phyloP scores from a whole-genome alignment of 768 basidiomycete species.

The Daedaleopsis nitida region DNA sequence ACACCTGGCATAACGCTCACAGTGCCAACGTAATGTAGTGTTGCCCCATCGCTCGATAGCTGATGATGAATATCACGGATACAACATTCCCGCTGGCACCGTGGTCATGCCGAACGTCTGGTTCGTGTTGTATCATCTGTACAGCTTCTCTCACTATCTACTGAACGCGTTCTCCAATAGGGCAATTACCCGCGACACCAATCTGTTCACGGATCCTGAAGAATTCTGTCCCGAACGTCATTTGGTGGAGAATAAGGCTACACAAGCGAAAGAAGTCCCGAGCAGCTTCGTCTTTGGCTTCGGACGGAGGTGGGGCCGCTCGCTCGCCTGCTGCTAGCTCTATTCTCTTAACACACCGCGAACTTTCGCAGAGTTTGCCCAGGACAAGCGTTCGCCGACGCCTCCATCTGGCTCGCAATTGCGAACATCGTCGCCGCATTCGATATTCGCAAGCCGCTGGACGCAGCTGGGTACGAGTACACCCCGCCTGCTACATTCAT shows the following conservation, averaged over 20 bases:
- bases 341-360: too few relatives aligned
- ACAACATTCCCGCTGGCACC: conserved; percentile 29
- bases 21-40: conserved; percentile 14
- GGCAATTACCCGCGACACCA: conserved; percentile 34
- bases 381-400: conserved; percentile 53
- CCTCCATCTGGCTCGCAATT: conserved; percentile 46
- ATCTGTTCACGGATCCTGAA: not conserved
- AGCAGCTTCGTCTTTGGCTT: conserved; percentile 20
- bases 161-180: too few relatives aligned
- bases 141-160: too few relatives aligned
- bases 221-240: not conserved
- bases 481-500: too few relatives aligned
- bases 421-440: too few relatives aligned
- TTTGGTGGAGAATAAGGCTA: not conserved
- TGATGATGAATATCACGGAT: conserved; percentile 32
- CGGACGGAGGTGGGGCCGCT: conserved; percentile 17
- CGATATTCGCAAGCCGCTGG: too few relatives aligned
- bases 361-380: conserved; percentile 48
- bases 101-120: conserved; percentile 27
- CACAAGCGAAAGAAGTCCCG: conserved; percentile 1
- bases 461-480: too few relatives aligned
- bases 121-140: conserved; percentile 8
- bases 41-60: conserved; percentile 23
- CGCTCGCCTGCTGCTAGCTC: not conserved
- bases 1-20: too few relatives aligned